phyloP scores from a whole-genome alignment of 345 rosid genomes.

The Combretum micranthum region DNA sequence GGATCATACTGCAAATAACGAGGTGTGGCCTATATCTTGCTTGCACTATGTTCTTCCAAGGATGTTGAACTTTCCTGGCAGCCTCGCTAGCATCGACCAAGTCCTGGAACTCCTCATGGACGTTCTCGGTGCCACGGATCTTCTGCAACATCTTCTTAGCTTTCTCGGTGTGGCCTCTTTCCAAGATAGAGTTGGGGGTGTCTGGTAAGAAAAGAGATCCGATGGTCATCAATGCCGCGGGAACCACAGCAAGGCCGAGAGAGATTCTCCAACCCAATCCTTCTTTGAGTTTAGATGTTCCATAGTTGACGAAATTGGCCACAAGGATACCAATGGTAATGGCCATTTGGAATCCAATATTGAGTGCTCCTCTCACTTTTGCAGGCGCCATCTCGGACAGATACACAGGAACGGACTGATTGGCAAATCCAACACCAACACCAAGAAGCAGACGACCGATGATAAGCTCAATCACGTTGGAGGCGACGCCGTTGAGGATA shows the following conservation, averaged over 20 bases:
- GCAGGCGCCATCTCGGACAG: constrained; percentile 78
- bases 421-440: constrained; percentile 73
- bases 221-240: constrained; percentile 45
- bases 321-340: constrained; percentile 58
- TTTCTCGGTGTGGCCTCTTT: constrained; percentile 46
- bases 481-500: constrained; percentile 52
- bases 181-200: constrained; percentile 65
- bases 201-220: constrained; percentile 59
- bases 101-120: constrained; percentile 55
- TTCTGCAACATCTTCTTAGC: constrained; percentile 49
- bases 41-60: constrained; percentile 55
- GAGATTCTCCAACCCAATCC: constrained; percentile 72
- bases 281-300: constrained; percentile 34
- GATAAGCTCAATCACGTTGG: constrained; percentile 47
- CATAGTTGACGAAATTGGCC: constrained; percentile 56
- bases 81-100: constrained; percentile 46
- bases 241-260: constrained; percentile 53
- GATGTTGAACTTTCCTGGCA: constrained; percentile 44
- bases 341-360: constrained; percentile 66
- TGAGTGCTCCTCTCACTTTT: constrained; percentile 58
- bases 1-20: constrained; percentile 37
- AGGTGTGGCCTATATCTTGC: constrained; percentile 57
- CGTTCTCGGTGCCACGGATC: constrained; percentile 41
- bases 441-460: constrained; percentile 71
- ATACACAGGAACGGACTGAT: constrained; percentile 73